A percentile compares a stretch with the other conserved stretches of the same genome.
These are phyloP conservation scores for Dalbergia oliveri DNA, from an alignment of 306 rosid species.

Conservation along the genomic window DNA sequence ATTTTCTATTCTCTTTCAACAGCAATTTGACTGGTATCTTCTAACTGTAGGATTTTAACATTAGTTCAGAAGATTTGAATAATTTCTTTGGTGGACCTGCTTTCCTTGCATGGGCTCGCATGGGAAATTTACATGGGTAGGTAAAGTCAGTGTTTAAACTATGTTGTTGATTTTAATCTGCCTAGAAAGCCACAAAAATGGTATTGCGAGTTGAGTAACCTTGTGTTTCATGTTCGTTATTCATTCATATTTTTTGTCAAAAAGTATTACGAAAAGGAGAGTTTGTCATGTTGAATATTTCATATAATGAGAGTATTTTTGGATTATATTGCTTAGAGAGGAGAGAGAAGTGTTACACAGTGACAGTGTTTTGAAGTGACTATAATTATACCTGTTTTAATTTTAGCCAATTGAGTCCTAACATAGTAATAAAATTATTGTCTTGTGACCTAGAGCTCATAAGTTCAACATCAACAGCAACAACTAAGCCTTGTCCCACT, in stretches of 20 bases:
- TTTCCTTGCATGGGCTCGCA: conserved; percentile 99
- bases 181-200: conserved; percentile 24
- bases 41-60: conserved; percentile 77
- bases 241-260: conserved; percentile 3
- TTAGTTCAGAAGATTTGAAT: conserved; percentile 69
- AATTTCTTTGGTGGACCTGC: conserved; percentile 97
- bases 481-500: too few species aligned
- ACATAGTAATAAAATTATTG: too few species aligned
- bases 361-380: background rate
- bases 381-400: background rate
- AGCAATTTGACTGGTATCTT: conserved; percentile 51
- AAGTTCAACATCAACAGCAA: too few species aligned
- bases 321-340: conserved; percentile 6
- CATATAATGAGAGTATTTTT: background rate
- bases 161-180: conserved; percentile 4
- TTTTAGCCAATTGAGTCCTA: background rate
- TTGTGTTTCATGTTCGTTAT: conserved; percentile 18
- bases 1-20: conserved; percentile 19
- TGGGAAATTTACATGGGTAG: conserved; percentile 98
- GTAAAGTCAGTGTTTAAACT: conserved; percentile 52
- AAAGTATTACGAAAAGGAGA: background rate
- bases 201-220: conserved; percentile 26
- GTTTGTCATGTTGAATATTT: conserved; percentile 18
- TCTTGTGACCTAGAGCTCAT: too few species aligned
- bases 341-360: background rate